These are phyloP conservation scores for Schizophyllum commune DNA, from an alignment of 1,284 basidiomycete species.

Conservation along the genomic window DNA sequence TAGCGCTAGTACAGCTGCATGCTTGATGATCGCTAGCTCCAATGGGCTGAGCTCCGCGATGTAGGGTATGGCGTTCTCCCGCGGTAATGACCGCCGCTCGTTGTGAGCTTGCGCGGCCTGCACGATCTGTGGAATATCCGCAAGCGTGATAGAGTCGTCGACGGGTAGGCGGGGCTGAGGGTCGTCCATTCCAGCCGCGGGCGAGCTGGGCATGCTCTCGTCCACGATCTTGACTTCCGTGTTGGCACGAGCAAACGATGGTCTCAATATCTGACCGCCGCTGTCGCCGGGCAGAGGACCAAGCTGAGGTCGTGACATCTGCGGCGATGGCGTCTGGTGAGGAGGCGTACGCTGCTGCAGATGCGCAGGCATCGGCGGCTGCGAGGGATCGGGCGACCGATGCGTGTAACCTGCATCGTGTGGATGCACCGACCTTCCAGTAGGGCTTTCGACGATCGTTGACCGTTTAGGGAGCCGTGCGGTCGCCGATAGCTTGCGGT, in stretches of 20 bases:
- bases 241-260: conserved; percentile 73
- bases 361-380: conserved; percentile 27
- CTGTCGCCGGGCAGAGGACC: conserved; percentile 20
- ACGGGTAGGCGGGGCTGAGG: conserved; percentile 23
- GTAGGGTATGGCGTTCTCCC: conserved; percentile 69
- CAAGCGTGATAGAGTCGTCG: conserved; percentile 87
- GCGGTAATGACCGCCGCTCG: conserved; percentile 71
- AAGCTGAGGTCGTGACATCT: conserved; percentile 21
- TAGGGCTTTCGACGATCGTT: conserved; percentile 93
- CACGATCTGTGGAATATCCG: conserved; percentile 93
- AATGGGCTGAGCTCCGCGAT: conserved; percentile 81
- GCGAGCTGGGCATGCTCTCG: conserved; percentile 68
- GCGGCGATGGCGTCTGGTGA: conserved; percentile 31
- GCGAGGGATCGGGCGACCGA: conserved; percentile 30
- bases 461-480: conserved; percentile 90
- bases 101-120: conserved; percentile 88
- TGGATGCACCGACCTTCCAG: conserved; percentile 72
- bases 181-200: conserved; percentile 38
- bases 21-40: conserved; percentile 88
- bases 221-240: conserved; percentile 88
- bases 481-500: conserved; percentile 91
- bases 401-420: background rate
- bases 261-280: conserved; percentile 49
- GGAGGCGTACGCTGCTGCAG: conserved; percentile 23
- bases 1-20: conserved; percentile 82